Evolutionary conservation across 192 early-diverging fungal genomes (phyloP), one percentile per base, ranked within the genome.

Genomic region (Coemansia sp.): DNA sequence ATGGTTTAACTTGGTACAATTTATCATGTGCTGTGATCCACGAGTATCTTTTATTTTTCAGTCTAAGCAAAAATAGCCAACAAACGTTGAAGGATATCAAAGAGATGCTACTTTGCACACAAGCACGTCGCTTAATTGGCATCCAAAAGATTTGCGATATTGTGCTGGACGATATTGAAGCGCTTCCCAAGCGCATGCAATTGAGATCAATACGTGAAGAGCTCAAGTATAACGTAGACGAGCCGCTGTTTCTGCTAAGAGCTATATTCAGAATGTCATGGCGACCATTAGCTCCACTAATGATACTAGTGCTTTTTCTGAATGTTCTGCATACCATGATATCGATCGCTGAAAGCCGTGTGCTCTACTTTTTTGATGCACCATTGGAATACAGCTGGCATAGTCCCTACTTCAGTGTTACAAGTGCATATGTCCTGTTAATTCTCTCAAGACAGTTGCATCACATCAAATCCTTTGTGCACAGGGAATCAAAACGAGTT

Each of bases 241-340:
- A 79, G 64, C 21, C 56, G 0, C n/a, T 79, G 33, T 79, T 79
- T 49, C 37, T 79, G 31, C 57, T 74, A 18, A 67, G 64, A 2
- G 77, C 71, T 13, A 64, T 74, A 37, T 21, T 61, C 18, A 67
- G 77, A 4, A 74, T 79, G 71, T 33, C 60, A 0, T 79, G 77
- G 77, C 66, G 67, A 15, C 77, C 77, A 28, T 25, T 74, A 39
- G 30, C 70, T 12, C 77, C 77, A 2, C 39, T 79, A 12, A 59
- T 55, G 20, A 33, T 67, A 9, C 7, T 65, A 6, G 25, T 46
- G 1, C 40, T 40, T 10, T 26, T 74, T 33, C 7, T 64, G 13
- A 42, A 70, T 25, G 53, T 51, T 18, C 16, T 61, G 1, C 5
- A n/a, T 0, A n/a, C 66, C 0, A 57, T 30, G 31, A 7, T 13